Percentiles rank a stretch among this genome's conserved stretches.
Conservation (phyloP, 202 grass and related monocot genomes). For the Thinopyrum obtusiflorum region DNA sequence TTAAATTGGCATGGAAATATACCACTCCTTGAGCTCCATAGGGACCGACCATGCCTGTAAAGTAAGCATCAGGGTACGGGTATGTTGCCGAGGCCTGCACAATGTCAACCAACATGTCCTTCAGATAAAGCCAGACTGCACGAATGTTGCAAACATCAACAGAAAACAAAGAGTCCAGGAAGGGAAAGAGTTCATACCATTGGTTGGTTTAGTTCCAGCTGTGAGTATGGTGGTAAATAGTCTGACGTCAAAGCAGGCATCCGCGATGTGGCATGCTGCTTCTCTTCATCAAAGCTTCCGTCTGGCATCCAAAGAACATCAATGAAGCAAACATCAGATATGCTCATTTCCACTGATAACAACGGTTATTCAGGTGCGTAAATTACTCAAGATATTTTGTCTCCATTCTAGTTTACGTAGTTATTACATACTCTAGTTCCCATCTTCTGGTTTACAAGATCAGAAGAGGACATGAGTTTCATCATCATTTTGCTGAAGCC, state of each 20-base stretch:
- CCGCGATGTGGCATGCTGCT: conserved; percentile 49
- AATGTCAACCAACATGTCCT: conserved; percentile 22
- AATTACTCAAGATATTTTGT: not conserved
- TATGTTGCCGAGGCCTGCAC: conserved; percentile 74
- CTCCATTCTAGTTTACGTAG: not conserved
- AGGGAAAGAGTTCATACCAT: conserved; percentile 49
- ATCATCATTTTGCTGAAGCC: not conserved
- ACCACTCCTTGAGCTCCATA: conserved; percentile 82
- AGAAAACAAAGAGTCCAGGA: not conserved
- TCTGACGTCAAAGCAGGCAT: conserved; percentile 60
- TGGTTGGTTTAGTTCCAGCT: conserved; percentile 85
- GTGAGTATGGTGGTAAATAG: conserved; percentile 71
- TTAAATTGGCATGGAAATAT: conserved; percentile 30
- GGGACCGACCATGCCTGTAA: conserved; percentile 57
- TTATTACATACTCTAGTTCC: too few relatives aligned
- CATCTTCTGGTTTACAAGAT: not conserved
- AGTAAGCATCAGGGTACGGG: conserved; percentile 82
- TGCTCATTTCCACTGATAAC: not conserved
- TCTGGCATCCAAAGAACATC: conserved; percentile 37
- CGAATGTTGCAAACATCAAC: not conserved
- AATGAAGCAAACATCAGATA: not conserved
- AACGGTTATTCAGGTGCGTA: not conserved
- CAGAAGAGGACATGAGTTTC: not conserved
- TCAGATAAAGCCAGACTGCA: conserved; percentile 8
- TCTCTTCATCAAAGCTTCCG: conserved; percentile 46